phyloP scores from a whole-genome alignment of 2,329 filamentous ascomycete genomes.

The Scytalidium lignicola region DNA sequence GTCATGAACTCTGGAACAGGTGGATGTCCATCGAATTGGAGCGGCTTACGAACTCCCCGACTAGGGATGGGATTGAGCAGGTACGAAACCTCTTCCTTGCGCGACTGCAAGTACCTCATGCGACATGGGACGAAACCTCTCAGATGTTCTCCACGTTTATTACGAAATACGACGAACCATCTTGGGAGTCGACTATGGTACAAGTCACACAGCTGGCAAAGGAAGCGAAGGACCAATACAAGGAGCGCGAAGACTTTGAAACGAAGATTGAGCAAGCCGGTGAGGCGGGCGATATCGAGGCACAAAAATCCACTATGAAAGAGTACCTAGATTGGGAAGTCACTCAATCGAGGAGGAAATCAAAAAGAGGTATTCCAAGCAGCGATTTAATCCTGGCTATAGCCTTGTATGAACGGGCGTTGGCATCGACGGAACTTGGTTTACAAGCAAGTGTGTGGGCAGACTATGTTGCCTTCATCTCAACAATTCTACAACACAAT shows the following conservation, averaged over 20 bases:
- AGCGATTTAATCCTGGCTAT: slow-evolving; percentile 48
- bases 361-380: slow-evolving; percentile 38
- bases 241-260: slow-evolving; percentile 63
- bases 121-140: slow-evolving; percentile 69
- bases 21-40: slow-evolving; percentile 70
- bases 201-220: slow-evolving; percentile 58
- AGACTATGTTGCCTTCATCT: slow-evolving; percentile 51
- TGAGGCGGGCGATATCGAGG: slow-evolving; percentile 49
- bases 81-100: slow-evolving; percentile 66
- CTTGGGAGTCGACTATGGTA: slow-evolving; percentile 72
- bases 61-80: slow-evolving; percentile 53
- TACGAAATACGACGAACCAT: slow-evolving; percentile 62
- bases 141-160: slow-evolving; percentile 71
- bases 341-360: slow-evolving; percentile 51
- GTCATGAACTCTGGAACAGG: slow-evolving; percentile 73
- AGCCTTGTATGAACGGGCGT: slow-evolving; percentile 73
- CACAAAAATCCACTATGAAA: slow-evolving; percentile 45
- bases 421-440: slow-evolving; percentile 58
- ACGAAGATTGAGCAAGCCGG: slow-evolving; percentile 56
- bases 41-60: slow-evolving; percentile 53
- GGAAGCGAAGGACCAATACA: slow-evolving; percentile 58
- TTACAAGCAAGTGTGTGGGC: slow-evolving; percentile 75
- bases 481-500: slow-evolving; percentile 13
- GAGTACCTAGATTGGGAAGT: slow-evolving; percentile 87
- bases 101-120: slow-evolving; percentile 67